phyloP scores from a whole-genome alignment of 208 protist species.

The Trypanosoma vivax region DNA sequence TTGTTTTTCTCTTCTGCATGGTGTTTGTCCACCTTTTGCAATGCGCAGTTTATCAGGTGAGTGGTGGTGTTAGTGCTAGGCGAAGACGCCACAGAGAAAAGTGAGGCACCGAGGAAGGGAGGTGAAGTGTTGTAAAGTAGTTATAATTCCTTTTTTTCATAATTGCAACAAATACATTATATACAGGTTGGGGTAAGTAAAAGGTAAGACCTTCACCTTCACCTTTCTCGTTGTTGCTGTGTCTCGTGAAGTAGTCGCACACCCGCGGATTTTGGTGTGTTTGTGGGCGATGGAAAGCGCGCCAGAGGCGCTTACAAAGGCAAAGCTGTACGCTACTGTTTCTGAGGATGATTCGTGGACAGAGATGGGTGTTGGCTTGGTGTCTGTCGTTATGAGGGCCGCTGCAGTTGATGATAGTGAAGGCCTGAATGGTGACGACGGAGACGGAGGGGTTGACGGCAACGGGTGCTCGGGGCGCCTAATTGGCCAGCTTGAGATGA shows the following conservation, averaged over 20 bases:
- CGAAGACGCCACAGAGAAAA: background rate
- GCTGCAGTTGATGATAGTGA: background rate
- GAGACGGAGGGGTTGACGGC: conserved; percentile 4
- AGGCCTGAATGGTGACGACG: conserved; percentile 14
- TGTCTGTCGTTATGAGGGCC: conserved; percentile 23
- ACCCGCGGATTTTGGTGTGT: conserved; percentile 2
- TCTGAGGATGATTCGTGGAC: conserved; percentile 43
- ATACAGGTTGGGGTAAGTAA: no score
- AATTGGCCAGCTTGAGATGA: conserved; percentile 38
- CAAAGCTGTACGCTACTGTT: conserved; percentile 59
- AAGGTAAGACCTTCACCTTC: no score
- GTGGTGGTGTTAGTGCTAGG: background rate
- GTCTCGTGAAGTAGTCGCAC: no score
- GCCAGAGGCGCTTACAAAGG: conserved; percentile 52
- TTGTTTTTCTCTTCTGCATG: no score
- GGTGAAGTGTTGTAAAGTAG: no score
- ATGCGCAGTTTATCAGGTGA: no score
- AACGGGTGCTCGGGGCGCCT: conserved; percentile 14
- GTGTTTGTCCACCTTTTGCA: no score
- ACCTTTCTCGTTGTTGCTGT: no score
- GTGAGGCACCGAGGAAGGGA: background rate
- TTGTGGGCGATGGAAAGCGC: conserved; percentile 6
- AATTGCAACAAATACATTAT: no score
- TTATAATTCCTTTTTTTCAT: no score
- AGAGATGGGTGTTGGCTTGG: conserved; percentile 61